phyloP scores from a whole-genome alignment of 495 filamentous ascomycete species.

The Penicillium waksmanii region DNA sequence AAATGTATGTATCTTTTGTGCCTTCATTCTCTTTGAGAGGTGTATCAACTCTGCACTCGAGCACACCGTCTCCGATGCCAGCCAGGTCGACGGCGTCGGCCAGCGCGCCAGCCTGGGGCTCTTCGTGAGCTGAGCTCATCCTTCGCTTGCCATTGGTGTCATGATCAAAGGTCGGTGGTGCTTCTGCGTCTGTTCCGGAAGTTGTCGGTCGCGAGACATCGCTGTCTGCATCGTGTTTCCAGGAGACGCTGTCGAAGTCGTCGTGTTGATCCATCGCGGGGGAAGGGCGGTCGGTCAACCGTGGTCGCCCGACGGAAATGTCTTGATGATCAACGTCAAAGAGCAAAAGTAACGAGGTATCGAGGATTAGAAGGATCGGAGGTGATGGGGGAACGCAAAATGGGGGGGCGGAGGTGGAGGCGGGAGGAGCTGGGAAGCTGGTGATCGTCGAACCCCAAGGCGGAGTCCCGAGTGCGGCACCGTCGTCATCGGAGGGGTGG shows the following conservation, averaged over 20 bases:
- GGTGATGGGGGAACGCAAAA: not conserved
- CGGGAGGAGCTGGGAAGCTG: conserved; percentile 24
- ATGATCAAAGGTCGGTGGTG: conserved; percentile 32
- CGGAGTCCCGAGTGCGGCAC: conserved; percentile 34
- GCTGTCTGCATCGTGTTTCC: conserved; percentile 57
- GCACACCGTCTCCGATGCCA: conserved; percentile 73
- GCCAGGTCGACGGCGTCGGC: conserved; percentile 64
- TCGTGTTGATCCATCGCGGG: conserved; percentile 55
- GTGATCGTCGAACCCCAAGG: conserved; percentile 37
- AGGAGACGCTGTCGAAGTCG: conserved; percentile 63
- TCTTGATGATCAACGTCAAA: conserved; percentile 3
- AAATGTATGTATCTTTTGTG: conserved; percentile 96
- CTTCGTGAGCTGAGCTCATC: conserved; percentile 49
- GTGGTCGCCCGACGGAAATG: conserved; percentile 20
- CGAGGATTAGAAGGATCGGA: conserved; percentile 7
- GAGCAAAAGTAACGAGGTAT: not conserved
- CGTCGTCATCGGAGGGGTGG: conserved; percentile 31
- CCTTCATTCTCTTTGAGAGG: conserved; percentile 94
- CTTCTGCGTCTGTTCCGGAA: conserved; percentile 47
- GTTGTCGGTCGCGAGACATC: conserved; percentile 54
- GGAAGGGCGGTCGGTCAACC: conserved; percentile 22
- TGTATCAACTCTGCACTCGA: conserved; percentile 80
- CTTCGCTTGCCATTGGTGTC: conserved; percentile 58
- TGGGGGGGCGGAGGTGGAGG: conserved; percentile 11
- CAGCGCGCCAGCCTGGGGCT: conserved; percentile 56